Evolutionary conservation across 192 early-diverging fungal genomes (phyloP).

Genomic region (Umbelopsis sp.): DNA sequence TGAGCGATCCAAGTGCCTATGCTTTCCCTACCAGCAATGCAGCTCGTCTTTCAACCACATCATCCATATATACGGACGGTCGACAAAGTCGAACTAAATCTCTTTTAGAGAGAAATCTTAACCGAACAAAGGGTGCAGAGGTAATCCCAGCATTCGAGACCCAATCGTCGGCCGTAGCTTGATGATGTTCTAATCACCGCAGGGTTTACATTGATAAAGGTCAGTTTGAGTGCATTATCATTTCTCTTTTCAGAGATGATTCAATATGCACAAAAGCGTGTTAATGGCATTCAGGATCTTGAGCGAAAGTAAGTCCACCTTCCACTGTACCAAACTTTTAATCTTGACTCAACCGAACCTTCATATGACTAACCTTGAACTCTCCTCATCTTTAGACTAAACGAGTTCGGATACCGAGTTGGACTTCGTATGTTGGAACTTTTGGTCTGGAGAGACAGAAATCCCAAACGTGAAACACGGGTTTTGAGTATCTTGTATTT

Average conservation of each 20-base stretch:
- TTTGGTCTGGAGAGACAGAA: conserved; percentile 89
- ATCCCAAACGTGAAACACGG: conserved; percentile 83
- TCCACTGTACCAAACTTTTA: neutral
- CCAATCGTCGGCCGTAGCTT: too few relatives aligned
- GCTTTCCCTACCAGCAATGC: conserved; percentile 6
- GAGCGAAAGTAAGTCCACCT: conserved; percentile 77
- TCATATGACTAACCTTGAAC: too few relatives aligned
- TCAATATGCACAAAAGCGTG: conserved; percentile 95
- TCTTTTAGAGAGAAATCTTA: conserved; percentile 79
- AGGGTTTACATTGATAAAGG: conserved; percentile 37
- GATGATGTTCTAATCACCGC: neutral
- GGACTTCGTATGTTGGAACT: conserved; percentile 89
- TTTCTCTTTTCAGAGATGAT: conserved; percentile 96
- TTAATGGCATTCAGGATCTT: conserved; percentile 91
- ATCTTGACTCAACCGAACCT: neutral
- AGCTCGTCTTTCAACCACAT: conserved; percentile 22
- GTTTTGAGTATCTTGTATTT: conserved; percentile 90
- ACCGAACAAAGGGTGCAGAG: conserved; percentile 70
- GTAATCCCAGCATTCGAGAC: conserved; percentile 37
- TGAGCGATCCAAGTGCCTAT: conserved; percentile 17
- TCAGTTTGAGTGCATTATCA: conserved; percentile 79
- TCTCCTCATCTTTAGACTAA: conserved; percentile 54
- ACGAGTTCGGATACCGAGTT: conserved; percentile 92
- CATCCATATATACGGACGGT: conserved; percentile 27
- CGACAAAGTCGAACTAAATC: conserved; percentile 26